Base-by-base conservation (phyloP, 2,329 filamentous ascomycete species). In the Phoma herbarum region DNA sequence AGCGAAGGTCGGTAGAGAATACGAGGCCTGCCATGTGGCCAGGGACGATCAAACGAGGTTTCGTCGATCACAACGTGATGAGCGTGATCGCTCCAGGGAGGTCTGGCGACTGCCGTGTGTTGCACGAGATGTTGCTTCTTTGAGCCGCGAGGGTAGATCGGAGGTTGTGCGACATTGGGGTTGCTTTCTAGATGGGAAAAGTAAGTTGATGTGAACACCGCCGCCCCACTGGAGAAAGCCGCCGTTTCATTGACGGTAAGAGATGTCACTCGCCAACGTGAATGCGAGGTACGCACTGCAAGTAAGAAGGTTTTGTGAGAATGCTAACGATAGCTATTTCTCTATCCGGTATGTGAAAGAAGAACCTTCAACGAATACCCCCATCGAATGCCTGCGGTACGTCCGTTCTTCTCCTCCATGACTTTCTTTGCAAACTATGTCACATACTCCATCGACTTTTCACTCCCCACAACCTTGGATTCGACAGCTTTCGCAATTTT, bases 11-110 rank as follows among this genome's bases (percentile, higher is more conserved):
- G 37, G 43, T 43, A 53, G 18, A 49, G 49, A 58, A 45, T 23
- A 53, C 56, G 45, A 53, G 41, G 5, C 12, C 9, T 50, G 44
- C 50, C 50, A 59, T 50, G 50, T 59, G 50, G 37, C 22, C 22
- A n/a, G 44, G 5, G 49, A 14, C 45, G 49, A 53, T 50, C 49
- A 49, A 44, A 44, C 37, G 4, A 35, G n/a, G 41, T 37, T 20
- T 11, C 2, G 53, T 28, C 31, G 39, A 49, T 50, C 41, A 42
- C 44, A 16, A 25, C 49, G 29, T 48, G 23, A n/a, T 14, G 16
- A n/a, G n/a, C 14, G 31, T 35, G 31, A 48, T 26, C 35, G 22
- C 33, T 44, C 49, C 55, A 49, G 55, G 43, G 49, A 52, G 22
- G 37, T 53, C 49, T 53, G 44, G 45, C 56, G 56, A 59, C 11